Evolutionary conservation across 2,329 filamentous ascomycete species (phyloP).

Genomic region (Penicillium sp.): DNA sequence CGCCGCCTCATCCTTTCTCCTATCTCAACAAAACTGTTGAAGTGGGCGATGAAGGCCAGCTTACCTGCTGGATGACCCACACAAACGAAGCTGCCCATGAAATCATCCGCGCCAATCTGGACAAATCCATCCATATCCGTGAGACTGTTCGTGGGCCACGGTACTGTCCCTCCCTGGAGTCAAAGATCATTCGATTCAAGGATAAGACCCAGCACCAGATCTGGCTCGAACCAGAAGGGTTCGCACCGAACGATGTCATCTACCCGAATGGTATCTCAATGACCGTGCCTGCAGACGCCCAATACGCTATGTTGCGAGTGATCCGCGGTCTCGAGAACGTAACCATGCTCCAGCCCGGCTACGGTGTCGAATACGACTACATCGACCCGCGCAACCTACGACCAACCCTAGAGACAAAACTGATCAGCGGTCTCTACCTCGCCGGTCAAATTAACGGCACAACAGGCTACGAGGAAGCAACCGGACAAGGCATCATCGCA

Average conservation of each 20-base stretch:
- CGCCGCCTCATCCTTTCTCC: conserved; percentile 86
- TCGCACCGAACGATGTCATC: conserved; percentile 75
- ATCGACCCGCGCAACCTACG: conserved; percentile 87
- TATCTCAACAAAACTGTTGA: conserved; percentile 78
- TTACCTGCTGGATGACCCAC: conserved; percentile 82
- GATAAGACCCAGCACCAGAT: conserved; percentile 81
- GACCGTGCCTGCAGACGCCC: conserved; percentile 87
- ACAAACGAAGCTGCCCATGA: conserved; percentile 82
- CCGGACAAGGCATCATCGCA: conserved; percentile 86
- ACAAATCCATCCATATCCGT: conserved; percentile 93
- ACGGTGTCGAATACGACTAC: conserved; percentile 98
- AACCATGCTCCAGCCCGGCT: conserved; percentile 89
- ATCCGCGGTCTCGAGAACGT: conserved; percentile 86
- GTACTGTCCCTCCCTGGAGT: conserved; percentile 94
- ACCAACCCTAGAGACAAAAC: conserved; percentile 90
- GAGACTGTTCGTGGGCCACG: conserved; percentile 92
- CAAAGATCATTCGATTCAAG: conserved; percentile 85
- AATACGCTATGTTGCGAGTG: conserved; percentile 80
- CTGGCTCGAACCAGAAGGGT: conserved; percentile 96
- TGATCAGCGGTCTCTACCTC: conserved; percentile 82
- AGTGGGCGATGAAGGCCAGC: conserved; percentile 68
- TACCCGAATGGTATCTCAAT: conserved; percentile 98
- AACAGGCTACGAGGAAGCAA: conserved; percentile 96
- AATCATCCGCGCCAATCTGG: conserved; percentile 82
- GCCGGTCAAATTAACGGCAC: conserved; percentile 98